A percentile compares a stretch with the other conserved stretches of the same genome.
These are phyloP conservation scores for Neonectria hederae DNA, from an alignment of 2,329 filamentous ascomycete genomes.

Conservation along the genomic window DNA sequence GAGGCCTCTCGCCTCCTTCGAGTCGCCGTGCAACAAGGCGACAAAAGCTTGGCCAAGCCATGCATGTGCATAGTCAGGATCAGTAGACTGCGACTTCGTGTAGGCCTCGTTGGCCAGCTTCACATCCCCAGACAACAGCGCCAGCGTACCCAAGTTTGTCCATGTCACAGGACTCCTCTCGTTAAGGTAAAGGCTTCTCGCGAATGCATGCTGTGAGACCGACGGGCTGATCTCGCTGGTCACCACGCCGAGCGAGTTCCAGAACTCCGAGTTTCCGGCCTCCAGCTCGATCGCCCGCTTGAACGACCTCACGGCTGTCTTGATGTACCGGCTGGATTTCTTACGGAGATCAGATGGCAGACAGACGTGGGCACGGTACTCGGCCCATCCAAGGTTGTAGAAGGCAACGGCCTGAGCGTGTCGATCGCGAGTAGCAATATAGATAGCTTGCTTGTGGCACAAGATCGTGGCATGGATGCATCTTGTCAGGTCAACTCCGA, in stretches of 20 bases:
- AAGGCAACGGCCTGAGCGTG: slow-evolving; percentile 95
- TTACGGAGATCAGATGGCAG: slow-evolving; percentile 63
- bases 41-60: slow-evolving; percentile 95
- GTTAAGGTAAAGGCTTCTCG: slow-evolving; percentile 91
- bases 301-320: slow-evolving; percentile 87
- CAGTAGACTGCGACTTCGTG: slow-evolving; percentile 88
- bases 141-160: slow-evolving; percentile 91
- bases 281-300: slow-evolving; percentile 96
- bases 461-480: slow-evolving; percentile 79
- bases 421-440: slow-evolving; percentile 74
- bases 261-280: slow-evolving; percentile 93
- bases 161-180: slow-evolving; percentile 86
- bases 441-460: slow-evolving; percentile 86
- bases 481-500: slow-evolving; percentile 62
- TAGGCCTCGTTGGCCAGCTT: slow-evolving; percentile 92
- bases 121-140: slow-evolving; percentile 83
- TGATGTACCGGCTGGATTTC: slow-evolving; percentile 74
- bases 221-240: slow-evolving; percentile 86
- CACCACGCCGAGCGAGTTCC: slow-evolving; percentile 93
- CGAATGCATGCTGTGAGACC: slow-evolving; percentile 92
- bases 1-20: slow-evolving; percentile 80
- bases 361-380: slow-evolving; percentile 81
- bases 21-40: slow-evolving; percentile 78
- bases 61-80: slow-evolving; percentile 91
- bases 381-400: slow-evolving; percentile 96